These are phyloP conservation scores for Dentipellis sp. DNA, from an alignment of 768 basidiomycete genomes.

Conservation along the genomic window DNA sequence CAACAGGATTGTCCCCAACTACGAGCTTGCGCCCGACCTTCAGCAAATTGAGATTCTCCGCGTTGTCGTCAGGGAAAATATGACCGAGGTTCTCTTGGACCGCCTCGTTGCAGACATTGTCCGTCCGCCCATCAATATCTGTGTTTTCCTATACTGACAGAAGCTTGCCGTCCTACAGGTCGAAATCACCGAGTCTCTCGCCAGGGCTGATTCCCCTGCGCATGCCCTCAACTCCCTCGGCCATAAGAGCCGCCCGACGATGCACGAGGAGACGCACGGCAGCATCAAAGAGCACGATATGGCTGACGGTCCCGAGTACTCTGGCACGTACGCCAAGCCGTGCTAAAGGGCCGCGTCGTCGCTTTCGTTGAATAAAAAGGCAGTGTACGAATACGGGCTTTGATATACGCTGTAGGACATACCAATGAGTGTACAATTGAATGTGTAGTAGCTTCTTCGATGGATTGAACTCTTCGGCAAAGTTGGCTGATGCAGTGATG, in stretches of 20 bases:
- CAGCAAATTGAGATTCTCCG: slow-evolving; percentile 48
- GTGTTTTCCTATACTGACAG: not conserved
- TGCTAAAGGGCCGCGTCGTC: slow-evolving; percentile 33
- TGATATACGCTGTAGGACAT: too few relatives aligned
- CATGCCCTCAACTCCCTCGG: slow-evolving; percentile 44
- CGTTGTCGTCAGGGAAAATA: slow-evolving; percentile 50
- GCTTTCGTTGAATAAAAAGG: too few relatives aligned
- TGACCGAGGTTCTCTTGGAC: slow-evolving; percentile 38
- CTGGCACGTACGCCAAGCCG: slow-evolving; percentile 60
- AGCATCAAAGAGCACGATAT: slow-evolving; percentile 28
- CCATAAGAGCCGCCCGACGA: slow-evolving; percentile 18
- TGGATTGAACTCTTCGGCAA: too few relatives aligned
- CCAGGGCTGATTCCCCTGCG: slow-evolving; percentile 32
- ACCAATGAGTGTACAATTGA: too few relatives aligned
- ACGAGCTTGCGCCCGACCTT: slow-evolving; percentile 45
- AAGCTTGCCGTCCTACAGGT: slow-evolving; percentile 27
- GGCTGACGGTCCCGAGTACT: slow-evolving; percentile 36
- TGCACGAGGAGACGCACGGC: slow-evolving; percentile 33
- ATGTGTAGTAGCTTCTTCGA: too few relatives aligned
- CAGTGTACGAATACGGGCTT: too few relatives aligned
- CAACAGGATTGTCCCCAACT: slow-evolving; percentile 47
- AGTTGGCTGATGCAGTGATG: too few relatives aligned
- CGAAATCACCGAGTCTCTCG: slow-evolving; percentile 54
- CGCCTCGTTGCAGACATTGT: slow-evolving; percentile 63
- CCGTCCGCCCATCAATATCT: slow-evolving; percentile 18